Conservation (phyloP, 169 alveolate species). For the Ichthyophthirius multifiliis region DNA sequence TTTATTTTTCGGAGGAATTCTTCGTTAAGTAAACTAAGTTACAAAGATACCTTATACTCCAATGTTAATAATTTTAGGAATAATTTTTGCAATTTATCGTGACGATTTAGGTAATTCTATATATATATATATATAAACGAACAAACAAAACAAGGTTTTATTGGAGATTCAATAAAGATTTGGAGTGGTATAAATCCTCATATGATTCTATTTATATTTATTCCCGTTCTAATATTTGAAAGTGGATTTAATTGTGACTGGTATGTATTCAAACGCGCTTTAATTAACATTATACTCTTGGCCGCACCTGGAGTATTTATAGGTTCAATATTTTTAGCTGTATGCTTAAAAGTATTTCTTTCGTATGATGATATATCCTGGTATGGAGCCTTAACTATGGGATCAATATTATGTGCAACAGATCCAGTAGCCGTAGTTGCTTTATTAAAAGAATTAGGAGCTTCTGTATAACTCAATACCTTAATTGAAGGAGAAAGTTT, state of each 20-base stretch:
- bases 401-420: conserved; percentile 68
- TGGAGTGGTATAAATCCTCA: conserved; percentile 42
- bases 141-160: too few species aligned
- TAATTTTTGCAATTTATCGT: conserved; percentile 12
- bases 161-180: conserved; percentile 27
- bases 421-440: conserved; percentile 82
- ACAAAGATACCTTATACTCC: conserved; percentile 32
- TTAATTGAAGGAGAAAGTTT: conserved; percentile 69
- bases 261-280: conserved; percentile 49
- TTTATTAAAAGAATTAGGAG: conserved; percentile 62
- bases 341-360: conserved; percentile 38
- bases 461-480: conserved; percentile 31
- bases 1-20: conserved; percentile 5
- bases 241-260: conserved; percentile 57
- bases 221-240: conserved; percentile 66
- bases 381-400: conserved; percentile 56
- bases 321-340: conserved; percentile 53
- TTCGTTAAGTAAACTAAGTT: not conserved
- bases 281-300: conserved; percentile 30
- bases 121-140: too few species aligned
- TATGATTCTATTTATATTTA: conserved; percentile 28
- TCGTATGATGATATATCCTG: conserved; percentile 53
- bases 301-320: conserved; percentile 55
- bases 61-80: conserved; percentile 27
- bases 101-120: not conserved